A percentile compares a stretch with the other conserved stretches of the same genome.
These are phyloP conservation scores for Botrytis paeoniae DNA, from an alignment of 2,329 filamentous ascomycete genomes.

Conservation along the genomic window DNA sequence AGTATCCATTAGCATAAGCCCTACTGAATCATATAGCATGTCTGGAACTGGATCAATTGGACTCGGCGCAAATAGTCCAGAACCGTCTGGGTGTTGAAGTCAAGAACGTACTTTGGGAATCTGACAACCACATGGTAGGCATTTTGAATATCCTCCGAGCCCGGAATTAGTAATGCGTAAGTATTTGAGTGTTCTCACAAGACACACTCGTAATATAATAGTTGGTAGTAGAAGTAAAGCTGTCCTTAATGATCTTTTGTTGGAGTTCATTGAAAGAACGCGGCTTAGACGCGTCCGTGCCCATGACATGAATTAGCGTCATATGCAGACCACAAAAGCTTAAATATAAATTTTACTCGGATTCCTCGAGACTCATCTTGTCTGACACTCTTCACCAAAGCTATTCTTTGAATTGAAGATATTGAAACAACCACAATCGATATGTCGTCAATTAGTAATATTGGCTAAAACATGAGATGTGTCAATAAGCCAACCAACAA, in stretches of 20 bases:
- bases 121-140: constrained; percentile 84
- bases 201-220: neutral
- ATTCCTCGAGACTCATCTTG: neutral
- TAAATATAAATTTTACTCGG: constrained; percentile 17
- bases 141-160: constrained; percentile 29
- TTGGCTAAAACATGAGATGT: neutral
- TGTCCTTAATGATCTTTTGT: constrained; percentile 16
- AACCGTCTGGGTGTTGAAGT: neutral
- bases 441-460: neutral
- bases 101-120: constrained; percentile 77
- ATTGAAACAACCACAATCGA: neutral
- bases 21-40: neutral
- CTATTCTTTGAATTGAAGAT: neutral
- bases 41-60: constrained; percentile 20
- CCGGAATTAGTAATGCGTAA: neutral
- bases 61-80: constrained; percentile 28
- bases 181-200: constrained; percentile 2
- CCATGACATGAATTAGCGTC: constrained; percentile 4
- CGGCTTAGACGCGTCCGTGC: constrained; percentile 18
- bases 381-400: neutral
- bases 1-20: constrained; percentile 31
- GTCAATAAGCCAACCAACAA: neutral
- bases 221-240: constrained; percentile 4
- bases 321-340: constrained; percentile 8
- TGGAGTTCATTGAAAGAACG: constrained; percentile 16